Conservation (phyloP, 2,329 filamentous ascomycete genomes). For the Volutella citrinella region DNA sequence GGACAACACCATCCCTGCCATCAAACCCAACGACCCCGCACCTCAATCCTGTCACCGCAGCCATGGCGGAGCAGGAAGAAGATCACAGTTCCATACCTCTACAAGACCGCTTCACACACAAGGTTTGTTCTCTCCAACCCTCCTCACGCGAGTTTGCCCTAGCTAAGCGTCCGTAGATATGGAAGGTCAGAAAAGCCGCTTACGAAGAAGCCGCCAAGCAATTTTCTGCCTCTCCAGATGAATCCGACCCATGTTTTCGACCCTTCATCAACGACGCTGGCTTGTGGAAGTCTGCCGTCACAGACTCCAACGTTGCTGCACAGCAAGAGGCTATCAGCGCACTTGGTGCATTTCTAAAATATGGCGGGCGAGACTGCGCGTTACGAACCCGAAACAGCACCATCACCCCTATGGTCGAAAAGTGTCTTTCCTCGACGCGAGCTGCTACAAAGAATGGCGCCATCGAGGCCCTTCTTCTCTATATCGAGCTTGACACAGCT, state of each 20-base stretch:
- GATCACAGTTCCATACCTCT: conserved; percentile 79
- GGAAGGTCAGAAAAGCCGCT: conserved; percentile 94
- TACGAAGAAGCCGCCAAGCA: conserved; percentile 90
- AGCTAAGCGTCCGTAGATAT: conserved; percentile 54
- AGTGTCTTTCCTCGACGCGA: conserved; percentile 83
- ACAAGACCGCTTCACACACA: conserved; percentile 79
- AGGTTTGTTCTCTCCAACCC: conserved; percentile 46
- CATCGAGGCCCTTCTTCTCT: conserved; percentile 80
- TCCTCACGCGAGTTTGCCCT: not conserved
- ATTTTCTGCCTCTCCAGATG: conserved; percentile 81
- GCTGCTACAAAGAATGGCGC: conserved; percentile 85
- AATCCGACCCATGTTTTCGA: conserved; percentile 79
- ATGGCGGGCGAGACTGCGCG: conserved; percentile 76
- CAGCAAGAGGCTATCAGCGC: conserved; percentile 89
- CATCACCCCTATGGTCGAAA: conserved; percentile 80
- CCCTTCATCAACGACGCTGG: conserved; percentile 82
- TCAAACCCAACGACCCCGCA: conserved; percentile 17
- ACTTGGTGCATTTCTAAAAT: conserved; percentile 89
- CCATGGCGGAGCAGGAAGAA: conserved; percentile 80
- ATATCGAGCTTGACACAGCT: conserved; percentile 84
- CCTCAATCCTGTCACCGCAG: conserved; percentile 17
- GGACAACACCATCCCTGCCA: conserved; percentile 20
- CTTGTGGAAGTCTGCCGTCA: conserved; percentile 88
- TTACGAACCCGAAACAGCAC: conserved; percentile 74
- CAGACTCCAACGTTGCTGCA: conserved; percentile 93